Conservation (phyloP, 2,329 filamentous ascomycete species). For the Colletotrichum siamense region DNA sequence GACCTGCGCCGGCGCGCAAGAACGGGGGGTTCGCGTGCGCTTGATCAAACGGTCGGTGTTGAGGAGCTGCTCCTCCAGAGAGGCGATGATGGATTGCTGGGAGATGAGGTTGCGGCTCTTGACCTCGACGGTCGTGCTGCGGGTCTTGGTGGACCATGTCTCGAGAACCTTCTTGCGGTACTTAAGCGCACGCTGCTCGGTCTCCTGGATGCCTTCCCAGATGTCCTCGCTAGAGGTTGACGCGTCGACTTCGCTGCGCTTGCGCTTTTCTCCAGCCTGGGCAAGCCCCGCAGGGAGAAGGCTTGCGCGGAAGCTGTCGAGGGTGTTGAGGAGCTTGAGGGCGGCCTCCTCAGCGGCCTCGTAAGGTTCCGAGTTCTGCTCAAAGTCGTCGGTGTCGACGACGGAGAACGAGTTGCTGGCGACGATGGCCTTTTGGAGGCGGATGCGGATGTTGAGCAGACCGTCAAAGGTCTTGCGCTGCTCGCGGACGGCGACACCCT, state of each 20-base stretch:
- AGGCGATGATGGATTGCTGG: slow-evolving; percentile 68
- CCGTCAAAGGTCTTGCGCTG: slow-evolving; percentile 89
- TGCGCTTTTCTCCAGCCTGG: slow-evolving; percentile 64
- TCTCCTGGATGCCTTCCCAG: slow-evolving; percentile 72
- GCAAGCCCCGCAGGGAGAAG: slow-evolving; percentile 51
- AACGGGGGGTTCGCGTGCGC: slow-evolving; percentile 74
- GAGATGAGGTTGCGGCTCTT: slow-evolving; percentile 61
- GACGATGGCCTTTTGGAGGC: slow-evolving; percentile 88
- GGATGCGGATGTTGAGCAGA: slow-evolving; percentile 87
- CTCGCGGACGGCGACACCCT: slow-evolving; percentile 84
- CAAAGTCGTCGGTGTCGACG: slow-evolving; percentile 43
- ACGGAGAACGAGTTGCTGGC: slow-evolving; percentile 76
- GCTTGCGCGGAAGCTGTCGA: slow-evolving; percentile 71
- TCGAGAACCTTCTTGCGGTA: slow-evolving; percentile 77
- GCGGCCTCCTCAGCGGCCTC: slow-evolving; percentile 85
- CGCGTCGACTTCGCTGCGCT: slow-evolving; percentile 52
- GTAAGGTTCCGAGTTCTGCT: slow-evolving; percentile 58
- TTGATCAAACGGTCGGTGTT: slow-evolving; percentile 71
- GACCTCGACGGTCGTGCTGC: slow-evolving; percentile 61
- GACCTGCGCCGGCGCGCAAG: slow-evolving; percentile 76
- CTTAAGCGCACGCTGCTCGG: slow-evolving; percentile 64
- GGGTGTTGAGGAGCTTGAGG: slow-evolving; percentile 81
- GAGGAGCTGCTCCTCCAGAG: slow-evolving; percentile 72
- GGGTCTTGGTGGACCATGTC: slow-evolving; percentile 85
- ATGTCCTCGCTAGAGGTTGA: slow-evolving; percentile 69